Evolutionary conservation across 805 yeast species (phyloP).

Genomic region (Blastobotrys chiropterorum): DNA sequence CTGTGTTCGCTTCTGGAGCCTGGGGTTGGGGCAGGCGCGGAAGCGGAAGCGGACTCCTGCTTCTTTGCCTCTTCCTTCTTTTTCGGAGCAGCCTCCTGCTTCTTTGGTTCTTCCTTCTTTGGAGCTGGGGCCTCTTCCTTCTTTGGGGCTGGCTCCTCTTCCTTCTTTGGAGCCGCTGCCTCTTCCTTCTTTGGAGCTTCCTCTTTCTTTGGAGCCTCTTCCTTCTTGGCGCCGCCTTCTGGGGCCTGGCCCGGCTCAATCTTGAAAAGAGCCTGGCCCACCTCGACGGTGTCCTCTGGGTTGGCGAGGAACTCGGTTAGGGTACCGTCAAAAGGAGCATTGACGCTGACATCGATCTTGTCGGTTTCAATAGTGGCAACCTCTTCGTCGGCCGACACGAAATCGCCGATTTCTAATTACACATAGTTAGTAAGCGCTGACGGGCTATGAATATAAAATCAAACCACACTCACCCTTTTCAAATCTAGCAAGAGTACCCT

Average conservation of each 20-base stretch:
- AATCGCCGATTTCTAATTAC: slow-evolving; percentile 78
- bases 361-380: slow-evolving; percentile 97
- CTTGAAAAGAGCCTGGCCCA: slow-evolving; percentile 86
- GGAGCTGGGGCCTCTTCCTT: slow-evolving; percentile 21
- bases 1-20: slow-evolving; percentile 83
- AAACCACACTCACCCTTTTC: slow-evolving; percentile 25
- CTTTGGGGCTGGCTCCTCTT: slow-evolving; percentile 29
- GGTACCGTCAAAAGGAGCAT: slow-evolving; percentile 89
- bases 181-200: slow-evolving; percentile 23
- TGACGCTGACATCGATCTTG: slow-evolving; percentile 95
- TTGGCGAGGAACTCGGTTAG: slow-evolving; percentile 73
- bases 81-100: slow-evolving; percentile 20
- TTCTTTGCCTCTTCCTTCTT: slow-evolving; percentile 30
- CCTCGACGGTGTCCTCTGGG: slow-evolving; percentile 90
- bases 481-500: slow-evolving; percentile 76
- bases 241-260: slow-evolving; percentile 74
- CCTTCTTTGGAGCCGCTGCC: slow-evolving; percentile 23
- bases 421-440: slow-evolving; percentile 4
- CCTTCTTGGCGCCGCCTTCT: slow-evolving; percentile 37
- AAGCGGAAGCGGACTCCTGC: slow-evolving; percentile 34
- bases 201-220: slow-evolving; percentile 20
- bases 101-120: slow-evolving; percentile 20
- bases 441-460: neutral
- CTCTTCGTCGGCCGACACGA: slow-evolving; percentile 77
- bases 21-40: slow-evolving; percentile 33